Evolutionary conservation across 495 filamentous ascomycete genomes (phyloP), one percentile per base, ranked within the genome.

Genomic region (Neurospora sp.): DNA sequence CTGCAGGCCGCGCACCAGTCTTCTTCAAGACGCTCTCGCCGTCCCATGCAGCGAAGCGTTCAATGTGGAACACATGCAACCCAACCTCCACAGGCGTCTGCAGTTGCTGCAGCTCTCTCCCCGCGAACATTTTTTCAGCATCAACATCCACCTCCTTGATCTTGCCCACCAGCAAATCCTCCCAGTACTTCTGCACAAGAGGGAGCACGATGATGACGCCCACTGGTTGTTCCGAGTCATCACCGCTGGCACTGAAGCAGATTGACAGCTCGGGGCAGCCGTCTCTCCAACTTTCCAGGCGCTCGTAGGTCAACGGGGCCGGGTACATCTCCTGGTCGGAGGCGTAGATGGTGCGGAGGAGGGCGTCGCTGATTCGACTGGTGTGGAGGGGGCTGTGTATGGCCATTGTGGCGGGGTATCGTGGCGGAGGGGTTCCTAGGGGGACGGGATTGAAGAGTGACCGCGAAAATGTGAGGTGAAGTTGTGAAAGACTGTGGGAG

Each of bases 101-200:
- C 39, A 18, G n/a, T 31, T 70, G 16, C 42, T 20, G 27, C 45
- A 47, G 3, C n/a, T 8, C 40, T 12, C 6, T 68, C 59, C 12
- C 41, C 2, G 39, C 89, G 89, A 80, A 90, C 93, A 79, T 74
- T 81, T 89, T 18, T 86, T 85, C 71, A 82, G 91, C 31, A 81
- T 93, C 70, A 87, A 94, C 80, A 84, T 89, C 72, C 85, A 89
- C 40, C 90, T 94, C 89, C 82, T 92, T 70, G 86, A 93, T 74
- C 86, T 90, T 73, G 85, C 87, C 75, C 84, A 88, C 72, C 86
- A 92, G 72, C 88, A 94, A 74, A 88, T 90, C 71, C 68, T 78
- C 73, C 80, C 79, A 82, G 47, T 72, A 68, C 2, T 5, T 2
- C 20, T 45, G 65, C 12, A 41, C 35, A 8, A 81, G 45, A 0